Conservation (phyloP, 2,329 filamentous ascomycete species). For the Lachnellula cervina region DNA sequence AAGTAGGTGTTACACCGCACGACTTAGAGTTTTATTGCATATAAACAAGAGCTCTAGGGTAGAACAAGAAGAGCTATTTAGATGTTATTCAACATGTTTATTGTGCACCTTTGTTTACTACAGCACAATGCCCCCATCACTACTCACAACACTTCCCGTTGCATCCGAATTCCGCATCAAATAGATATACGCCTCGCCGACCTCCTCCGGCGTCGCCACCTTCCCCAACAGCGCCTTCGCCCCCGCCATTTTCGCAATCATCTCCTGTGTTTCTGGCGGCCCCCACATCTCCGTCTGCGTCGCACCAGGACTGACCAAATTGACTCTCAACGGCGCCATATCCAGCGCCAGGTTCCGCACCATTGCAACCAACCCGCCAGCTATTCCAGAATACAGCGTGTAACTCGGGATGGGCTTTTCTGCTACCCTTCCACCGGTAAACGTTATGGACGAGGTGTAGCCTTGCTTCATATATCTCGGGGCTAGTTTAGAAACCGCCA, state of each 20-base stretch:
- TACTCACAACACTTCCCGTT: conserved; percentile 28
- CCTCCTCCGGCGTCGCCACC: not conserved
- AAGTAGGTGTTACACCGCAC: not conserved
- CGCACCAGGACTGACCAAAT: conserved; percentile 52
- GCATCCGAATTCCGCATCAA: conserved; percentile 4
- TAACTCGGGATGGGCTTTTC: conserved; percentile 31
- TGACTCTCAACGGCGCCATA: conserved; percentile 57
- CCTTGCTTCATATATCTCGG: conserved; percentile 2
- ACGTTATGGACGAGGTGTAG: conserved; percentile 16
- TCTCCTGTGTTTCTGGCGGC: conserved; percentile 17
- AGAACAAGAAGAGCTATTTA: too few species aligned
- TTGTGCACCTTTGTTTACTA: not conserved
- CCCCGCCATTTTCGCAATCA: conserved; percentile 21
- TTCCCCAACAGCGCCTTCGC: not conserved
- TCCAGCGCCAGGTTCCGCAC: conserved; percentile 54
- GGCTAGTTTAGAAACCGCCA: conserved; percentile 12
- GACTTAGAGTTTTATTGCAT: not conserved
- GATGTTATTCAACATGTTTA: too few species aligned
- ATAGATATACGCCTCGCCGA: not conserved
- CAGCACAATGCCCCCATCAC: not conserved
- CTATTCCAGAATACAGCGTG: conserved; percentile 42
- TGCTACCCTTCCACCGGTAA: conserved; percentile 15
- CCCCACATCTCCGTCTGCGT: conserved; percentile 44
- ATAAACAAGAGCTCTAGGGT: too few species aligned
- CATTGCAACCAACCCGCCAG: conserved; percentile 47